Percentiles rank a stretch among this genome's conserved stretches.
These are phyloP conservation scores for Fusarium nisikadoi DNA, from an alignment of 2,329 filamentous ascomycete genomes.

Conservation along the genomic window DNA sequence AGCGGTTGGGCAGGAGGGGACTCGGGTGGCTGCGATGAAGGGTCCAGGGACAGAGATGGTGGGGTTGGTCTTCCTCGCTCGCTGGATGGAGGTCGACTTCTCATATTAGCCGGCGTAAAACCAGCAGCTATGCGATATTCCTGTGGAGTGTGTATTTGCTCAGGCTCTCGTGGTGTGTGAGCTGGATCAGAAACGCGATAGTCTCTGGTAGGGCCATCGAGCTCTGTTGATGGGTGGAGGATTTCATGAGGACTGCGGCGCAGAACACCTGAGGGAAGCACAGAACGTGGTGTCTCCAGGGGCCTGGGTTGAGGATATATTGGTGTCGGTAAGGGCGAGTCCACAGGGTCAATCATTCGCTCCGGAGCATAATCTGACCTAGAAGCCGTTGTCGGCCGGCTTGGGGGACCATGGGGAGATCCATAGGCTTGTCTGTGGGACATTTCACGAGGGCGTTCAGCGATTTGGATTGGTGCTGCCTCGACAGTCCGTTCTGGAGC, in stretches of 20 bases:
- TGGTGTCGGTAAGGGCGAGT: conserved; percentile 11
- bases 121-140: conserved; percentile 43
- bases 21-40: conserved; percentile 42
- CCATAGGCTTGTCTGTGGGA: conserved; percentile 1
- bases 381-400: conserved; percentile 12
- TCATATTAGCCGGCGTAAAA: conserved; percentile 48
- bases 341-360: conserved; percentile 30
- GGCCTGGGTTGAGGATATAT: conserved; percentile 15
- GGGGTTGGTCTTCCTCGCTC: conserved; percentile 45
- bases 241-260: conserved; percentile 26
- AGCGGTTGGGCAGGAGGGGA: conserved; percentile 6
- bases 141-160: conserved; percentile 43
- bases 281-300: conserved; percentile 21
- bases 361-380: conserved; percentile 31
- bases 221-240: conserved; percentile 37
- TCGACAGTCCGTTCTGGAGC: conserved; percentile 9
- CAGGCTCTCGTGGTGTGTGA: conserved; percentile 33
- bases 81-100: conserved; percentile 43
- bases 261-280: conserved; percentile 25
- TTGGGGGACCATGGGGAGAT: background rate
- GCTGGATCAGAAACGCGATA: conserved; percentile 16
- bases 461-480: conserved; percentile 3
- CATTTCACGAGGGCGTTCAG: conserved; percentile 7
- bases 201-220: conserved; percentile 31
- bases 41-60: conserved; percentile 41